A percentile compares a stretch with the other conserved stretches of the same genome.
These are phyloP conservation scores for Micractinium sp. DNA, from an alignment of 139 green algal species.

Conservation along the genomic window DNA sequence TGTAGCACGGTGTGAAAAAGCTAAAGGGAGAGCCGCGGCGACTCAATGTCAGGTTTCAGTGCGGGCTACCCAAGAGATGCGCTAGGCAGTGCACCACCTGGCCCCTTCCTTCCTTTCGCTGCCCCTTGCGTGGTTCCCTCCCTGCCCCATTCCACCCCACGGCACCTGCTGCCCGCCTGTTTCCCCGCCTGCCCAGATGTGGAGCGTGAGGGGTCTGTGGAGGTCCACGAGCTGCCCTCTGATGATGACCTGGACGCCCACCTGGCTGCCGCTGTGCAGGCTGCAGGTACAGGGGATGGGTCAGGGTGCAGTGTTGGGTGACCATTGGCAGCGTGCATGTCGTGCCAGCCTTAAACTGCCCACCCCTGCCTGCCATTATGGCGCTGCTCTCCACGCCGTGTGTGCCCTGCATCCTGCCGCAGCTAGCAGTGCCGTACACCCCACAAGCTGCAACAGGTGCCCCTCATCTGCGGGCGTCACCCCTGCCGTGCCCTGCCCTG, in stretches of 20 bases:
- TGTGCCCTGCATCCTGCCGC: background rate
- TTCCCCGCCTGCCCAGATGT: background rate
- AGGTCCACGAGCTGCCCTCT: constrained; percentile 37
- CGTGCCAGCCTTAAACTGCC: no score
- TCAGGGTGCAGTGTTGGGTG: no score
- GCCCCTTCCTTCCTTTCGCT: no score
- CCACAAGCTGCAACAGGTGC: background rate
- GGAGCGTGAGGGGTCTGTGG: constrained; percentile 10
- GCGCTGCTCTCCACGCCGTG: background rate
- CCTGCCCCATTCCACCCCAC: no score
- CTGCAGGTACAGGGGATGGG: background rate
- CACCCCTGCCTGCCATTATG: background rate
- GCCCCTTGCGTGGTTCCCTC: no score
- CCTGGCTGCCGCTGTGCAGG: constrained; percentile 17
- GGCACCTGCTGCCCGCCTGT: background rate
- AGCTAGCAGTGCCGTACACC: background rate
- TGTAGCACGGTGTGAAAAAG: background rate
- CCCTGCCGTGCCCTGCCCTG: background rate
- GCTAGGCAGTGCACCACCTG: no score
- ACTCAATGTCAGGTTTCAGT: no score
- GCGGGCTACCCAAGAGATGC: no score
- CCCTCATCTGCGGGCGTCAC: background rate
- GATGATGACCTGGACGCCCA: constrained; percentile 28
- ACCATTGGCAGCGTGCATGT: background rate
- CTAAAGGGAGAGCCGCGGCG: background rate